Percentiles rank a stretch among this genome's conserved stretches.
These are phyloP conservation scores for Aristolochia contorta DNA, from an alignment of 164 flowering plant species.

Conservation along the genomic window DNA sequence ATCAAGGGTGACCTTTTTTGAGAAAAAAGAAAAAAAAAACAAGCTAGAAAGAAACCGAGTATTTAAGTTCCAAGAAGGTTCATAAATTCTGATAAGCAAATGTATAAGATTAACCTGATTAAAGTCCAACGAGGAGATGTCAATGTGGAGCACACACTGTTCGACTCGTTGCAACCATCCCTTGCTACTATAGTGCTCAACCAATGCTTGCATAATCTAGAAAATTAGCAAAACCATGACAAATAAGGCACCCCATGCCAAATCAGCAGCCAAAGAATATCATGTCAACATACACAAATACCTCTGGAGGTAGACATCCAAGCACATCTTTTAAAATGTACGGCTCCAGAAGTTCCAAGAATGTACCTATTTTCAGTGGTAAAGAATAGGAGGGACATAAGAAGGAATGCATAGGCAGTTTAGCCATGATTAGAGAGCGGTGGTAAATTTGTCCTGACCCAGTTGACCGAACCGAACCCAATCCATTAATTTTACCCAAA, in stretches of 20 bases:
- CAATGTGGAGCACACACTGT: constrained; percentile 99
- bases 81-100: background rate
- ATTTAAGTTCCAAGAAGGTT: background rate
- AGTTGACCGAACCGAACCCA: too few relatives aligned
- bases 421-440: too few relatives aligned
- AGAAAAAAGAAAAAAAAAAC: too few relatives aligned
- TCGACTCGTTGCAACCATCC: constrained; percentile 99
- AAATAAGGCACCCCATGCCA: background rate
- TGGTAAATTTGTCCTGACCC: too few relatives aligned
- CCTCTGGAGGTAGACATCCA: constrained; percentile 95
- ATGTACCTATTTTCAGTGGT: constrained; percentile 45
- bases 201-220: constrained; percentile 98
- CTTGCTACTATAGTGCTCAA: constrained; percentile 87
- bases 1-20: too few relatives aligned
- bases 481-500: too few relatives aligned
- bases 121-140: constrained; percentile 94
- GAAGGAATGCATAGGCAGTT: too few relatives aligned
- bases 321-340: constrained; percentile 95
- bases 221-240: constrained; percentile 3
- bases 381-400: too few relatives aligned
- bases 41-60: background rate
- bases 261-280: background rate
- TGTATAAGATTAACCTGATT: constrained; percentile 57
- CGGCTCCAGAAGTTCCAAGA: constrained; percentile 97
- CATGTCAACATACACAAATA: background rate